Evolutionary conservation across 768 basidiomycete genomes (phyloP).

Genomic region (Mycena floridula): DNA sequence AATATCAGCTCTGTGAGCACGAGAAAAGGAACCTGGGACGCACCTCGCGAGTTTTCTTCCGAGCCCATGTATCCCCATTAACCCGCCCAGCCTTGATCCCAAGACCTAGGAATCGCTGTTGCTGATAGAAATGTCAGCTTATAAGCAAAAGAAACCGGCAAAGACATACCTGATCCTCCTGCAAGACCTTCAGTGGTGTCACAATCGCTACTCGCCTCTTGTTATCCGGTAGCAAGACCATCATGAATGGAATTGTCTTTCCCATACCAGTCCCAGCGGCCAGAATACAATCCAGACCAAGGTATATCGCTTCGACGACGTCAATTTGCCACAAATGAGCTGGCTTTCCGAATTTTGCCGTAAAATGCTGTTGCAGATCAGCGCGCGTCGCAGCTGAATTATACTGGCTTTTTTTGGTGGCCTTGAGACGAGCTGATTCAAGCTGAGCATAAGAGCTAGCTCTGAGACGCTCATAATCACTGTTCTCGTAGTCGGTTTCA

Average conservation of each 20-base stretch:
- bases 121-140: constrained; percentile 8
- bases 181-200: constrained; percentile 30
- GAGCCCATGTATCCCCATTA: constrained; percentile 29
- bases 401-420: too few species aligned
- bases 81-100: constrained; percentile 24
- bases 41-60: constrained; percentile 21
- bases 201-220: constrained; percentile 23
- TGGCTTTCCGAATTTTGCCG: constrained; percentile 10
- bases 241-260: constrained; percentile 31
- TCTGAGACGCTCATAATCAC: too few species aligned
- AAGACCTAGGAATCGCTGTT: constrained; percentile 21
- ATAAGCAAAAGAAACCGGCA: background rate
- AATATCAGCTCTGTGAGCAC: background rate
- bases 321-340: constrained; percentile 34
- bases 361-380: too few species aligned
- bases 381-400: too few species aligned
- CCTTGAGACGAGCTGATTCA: too few species aligned
- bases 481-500: too few species aligned
- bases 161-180: constrained; percentile 26
- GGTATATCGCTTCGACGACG: constrained; percentile 25
- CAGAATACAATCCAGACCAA: constrained; percentile 26
- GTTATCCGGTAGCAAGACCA: constrained; percentile 19
- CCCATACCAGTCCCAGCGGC: constrained; percentile 32
- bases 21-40: constrained; percentile 1
- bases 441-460: too few species aligned